Percentiles rank a stretch among this genome's conserved stretches.
These are phyloP conservation scores for Aspergillus mulundensis DNA, from an alignment of 495 filamentous ascomycete genomes.

Conservation along the genomic window DNA sequence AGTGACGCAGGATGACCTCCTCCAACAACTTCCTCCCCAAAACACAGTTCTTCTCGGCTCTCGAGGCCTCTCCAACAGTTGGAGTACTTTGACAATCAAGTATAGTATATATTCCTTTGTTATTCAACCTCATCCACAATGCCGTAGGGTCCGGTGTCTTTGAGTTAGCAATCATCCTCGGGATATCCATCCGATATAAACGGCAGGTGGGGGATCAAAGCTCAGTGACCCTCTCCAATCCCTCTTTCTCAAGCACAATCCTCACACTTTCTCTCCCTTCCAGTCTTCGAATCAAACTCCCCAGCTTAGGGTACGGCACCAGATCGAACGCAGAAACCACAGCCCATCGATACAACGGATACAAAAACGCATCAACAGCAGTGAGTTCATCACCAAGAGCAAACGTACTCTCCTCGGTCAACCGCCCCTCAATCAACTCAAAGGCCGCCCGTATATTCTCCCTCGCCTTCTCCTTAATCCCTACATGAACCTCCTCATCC, in stretches of 20 bases:
- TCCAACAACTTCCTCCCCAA: no score
- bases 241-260: neutral
- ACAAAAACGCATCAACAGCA: slow-evolving; percentile 33
- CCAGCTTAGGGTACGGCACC: slow-evolving; percentile 6
- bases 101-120: no score
- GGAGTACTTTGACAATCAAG: no score
- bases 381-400: slow-evolving; percentile 33
- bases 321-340: slow-evolving; percentile 1
- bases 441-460: no score
- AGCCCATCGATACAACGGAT: slow-evolving; percentile 32
- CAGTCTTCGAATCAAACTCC: neutral
- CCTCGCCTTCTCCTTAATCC: neutral
- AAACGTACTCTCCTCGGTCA: slow-evolving; percentile 6
- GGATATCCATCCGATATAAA: no score
- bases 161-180: no score
- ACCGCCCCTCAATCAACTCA: slow-evolving; percentile 5
- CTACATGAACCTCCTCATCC: slow-evolving; percentile 6
- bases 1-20: no score
- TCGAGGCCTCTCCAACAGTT: no score
- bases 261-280: neutral
- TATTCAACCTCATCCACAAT: no score
- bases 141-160: no score
- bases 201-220: no score
- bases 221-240: neutral
- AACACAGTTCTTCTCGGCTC: no score